phyloP scores from a whole-genome alignment of 345 rosid genomes.

The Reutealis trisperma region DNA sequence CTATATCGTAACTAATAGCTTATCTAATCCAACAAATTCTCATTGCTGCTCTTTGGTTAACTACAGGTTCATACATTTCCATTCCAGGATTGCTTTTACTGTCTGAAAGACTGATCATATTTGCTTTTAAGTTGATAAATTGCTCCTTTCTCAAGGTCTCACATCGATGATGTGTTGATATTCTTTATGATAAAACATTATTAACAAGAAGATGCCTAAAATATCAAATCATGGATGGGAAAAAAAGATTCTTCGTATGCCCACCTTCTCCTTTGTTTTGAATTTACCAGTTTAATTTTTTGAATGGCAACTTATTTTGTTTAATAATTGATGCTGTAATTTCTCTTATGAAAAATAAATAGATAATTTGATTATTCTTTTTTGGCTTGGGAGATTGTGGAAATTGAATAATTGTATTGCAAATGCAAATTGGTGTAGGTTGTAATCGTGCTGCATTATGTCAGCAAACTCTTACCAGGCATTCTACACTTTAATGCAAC shows the following conservation, averaged over 20 bases:
- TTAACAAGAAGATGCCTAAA: neutral
- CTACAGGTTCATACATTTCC: neutral
- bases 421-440: neutral
- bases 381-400: neutral
- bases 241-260: neutral
- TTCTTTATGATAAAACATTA: neutral
- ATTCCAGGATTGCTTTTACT: neutral
- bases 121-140: neutral
- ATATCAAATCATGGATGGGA: neutral
- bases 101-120: neutral
- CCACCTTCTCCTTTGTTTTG: neutral
- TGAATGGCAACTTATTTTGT: neutral
- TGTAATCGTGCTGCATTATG: neutral
- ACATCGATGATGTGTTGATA: neutral
- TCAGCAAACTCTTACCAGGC: constrained; percentile 1
- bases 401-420: neutral
- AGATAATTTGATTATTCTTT: neutral
- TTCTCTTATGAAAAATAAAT: neutral
- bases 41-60: neutral
- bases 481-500: constrained; percentile 23
- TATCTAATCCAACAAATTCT: neutral
- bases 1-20: neutral
- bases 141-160: neutral
- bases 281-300: neutral
- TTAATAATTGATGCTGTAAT: neutral